Evolutionary conservation across 2,329 filamentous ascomycete genomes (phyloP).

Genomic region (Venturia oleaginea): DNA sequence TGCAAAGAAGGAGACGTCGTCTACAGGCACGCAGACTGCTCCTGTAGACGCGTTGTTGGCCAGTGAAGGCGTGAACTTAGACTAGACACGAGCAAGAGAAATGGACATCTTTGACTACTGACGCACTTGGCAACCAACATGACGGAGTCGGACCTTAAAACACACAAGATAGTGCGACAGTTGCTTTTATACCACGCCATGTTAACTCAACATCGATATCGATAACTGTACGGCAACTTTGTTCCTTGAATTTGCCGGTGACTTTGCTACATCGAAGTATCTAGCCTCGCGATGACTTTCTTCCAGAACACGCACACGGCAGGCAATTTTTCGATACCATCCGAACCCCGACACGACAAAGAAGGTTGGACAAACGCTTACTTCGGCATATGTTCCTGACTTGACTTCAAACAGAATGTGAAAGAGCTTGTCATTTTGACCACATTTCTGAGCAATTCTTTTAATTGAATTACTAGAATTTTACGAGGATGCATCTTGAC

Average conservation of each 20-base stretch:
- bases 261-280: too few relatives aligned
- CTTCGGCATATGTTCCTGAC: not conserved
- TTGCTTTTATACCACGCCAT: too few relatives aligned
- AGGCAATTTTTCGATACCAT: not conserved
- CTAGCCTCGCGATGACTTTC: too few relatives aligned
- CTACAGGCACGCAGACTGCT: constrained; percentile 7
- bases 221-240: too few relatives aligned
- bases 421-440: not conserved
- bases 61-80: constrained; percentile 9
- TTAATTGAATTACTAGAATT: not conserved
- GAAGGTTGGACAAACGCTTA: too few relatives aligned
- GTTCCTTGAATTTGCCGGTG: too few relatives aligned
- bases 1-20: not conserved
- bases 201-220: too few relatives aligned
- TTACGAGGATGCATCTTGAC: not conserved
- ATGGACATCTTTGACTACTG: not conserved
- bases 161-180: too few relatives aligned
- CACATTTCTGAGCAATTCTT: not conserved
- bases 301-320: not conserved
- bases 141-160: too few relatives aligned
- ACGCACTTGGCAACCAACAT: not conserved
- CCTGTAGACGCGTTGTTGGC: constrained; percentile 7
- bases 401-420: not conserved
- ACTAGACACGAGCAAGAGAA: not conserved
- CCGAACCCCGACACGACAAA: not conserved